Evolutionary conservation across 495 filamentous ascomycete genomes (phyloP).

Genomic region (Halenospora varia): DNA sequence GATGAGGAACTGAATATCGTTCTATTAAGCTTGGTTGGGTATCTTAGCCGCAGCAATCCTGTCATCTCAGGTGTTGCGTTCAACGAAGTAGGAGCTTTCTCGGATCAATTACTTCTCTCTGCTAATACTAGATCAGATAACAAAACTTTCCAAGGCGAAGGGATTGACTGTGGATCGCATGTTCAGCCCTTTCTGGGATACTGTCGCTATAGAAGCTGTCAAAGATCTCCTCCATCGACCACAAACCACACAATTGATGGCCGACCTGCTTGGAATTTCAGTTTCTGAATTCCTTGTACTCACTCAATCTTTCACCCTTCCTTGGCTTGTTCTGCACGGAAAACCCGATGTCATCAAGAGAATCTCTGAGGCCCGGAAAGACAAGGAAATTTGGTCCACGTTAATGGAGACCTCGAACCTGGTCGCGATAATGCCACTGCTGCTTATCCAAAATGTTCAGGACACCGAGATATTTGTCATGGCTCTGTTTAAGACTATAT

Average conservation of each 20-base stretch:
- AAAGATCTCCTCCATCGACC: constrained; percentile 77
- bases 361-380: constrained; percentile 70
- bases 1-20: constrained; percentile 84
- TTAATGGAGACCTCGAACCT: constrained; percentile 68
- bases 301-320: constrained; percentile 79
- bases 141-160: constrained; percentile 59
- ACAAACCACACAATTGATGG: constrained; percentile 74
- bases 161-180: constrained; percentile 57
- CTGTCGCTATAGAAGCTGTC: constrained; percentile 70
- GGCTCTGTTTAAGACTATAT: constrained; percentile 59
- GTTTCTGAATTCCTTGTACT: constrained; percentile 67
- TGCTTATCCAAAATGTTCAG: constrained; percentile 66
- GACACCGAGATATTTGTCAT: constrained; percentile 67
- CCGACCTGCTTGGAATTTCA: constrained; percentile 70
- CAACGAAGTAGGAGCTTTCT: constrained; percentile 57
- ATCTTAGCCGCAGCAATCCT: constrained; percentile 77
- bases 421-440: constrained; percentile 70
- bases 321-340: constrained; percentile 76
- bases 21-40: constrained; percentile 76
- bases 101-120: constrained; percentile 12
- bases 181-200: constrained; percentile 84
- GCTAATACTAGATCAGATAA: constrained; percentile 39
- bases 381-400: constrained; percentile 52
- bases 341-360: constrained; percentile 73
- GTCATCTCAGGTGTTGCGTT: constrained; percentile 76